Evolutionary conservation across 139 green algal species (phyloP), one percentile per base, ranked within the genome.

Genomic region (Chlamydomonas incerta): DNA sequence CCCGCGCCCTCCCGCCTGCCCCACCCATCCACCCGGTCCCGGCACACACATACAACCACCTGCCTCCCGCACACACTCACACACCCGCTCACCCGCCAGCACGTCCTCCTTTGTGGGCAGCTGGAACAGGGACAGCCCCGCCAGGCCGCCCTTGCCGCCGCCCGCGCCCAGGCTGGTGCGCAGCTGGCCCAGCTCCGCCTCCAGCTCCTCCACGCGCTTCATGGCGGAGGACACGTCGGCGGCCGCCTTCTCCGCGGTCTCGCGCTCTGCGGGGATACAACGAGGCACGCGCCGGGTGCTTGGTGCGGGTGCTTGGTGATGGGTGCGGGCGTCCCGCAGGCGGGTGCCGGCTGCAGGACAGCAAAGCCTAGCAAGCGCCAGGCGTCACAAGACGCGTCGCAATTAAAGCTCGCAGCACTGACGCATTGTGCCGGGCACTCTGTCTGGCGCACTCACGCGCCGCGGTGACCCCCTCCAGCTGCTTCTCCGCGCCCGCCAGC

Each of bases 51-150:
- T n/a, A n/a, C n/a, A n/a, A n/a, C n/a, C n/a, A n/a, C n/a, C n/a
- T n/a, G n/a, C n/a, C n/a, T n/a, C n/a, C n/a, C n/a, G n/a, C n/a
- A n/a, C n/a, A n/a, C n/a, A n/a, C n/a, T n/a, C n/a, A n/a, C n/a
- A 50, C 8, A 50, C 57, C 23, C 47, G 46, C 86, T 34, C 86
- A 90, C 86, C 86, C 28, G 86, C 71, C 65, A 92, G 65, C 41
- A 92, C 80, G 72, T 90, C 86, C 68, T 83, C 65, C 31, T 82
- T 88, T 29, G 34, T 82, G 70, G 89, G 85, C 86, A 90, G 67
- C 82, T 72, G 50, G 71, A 88, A 83, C 63, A 90, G 66, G 21
- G 73, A 82, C 73, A 75, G 52, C 26, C 79, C 46, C 47, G 31
- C 47, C 17, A 28, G 37, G 34, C 29, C 37, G 50, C 34, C 60